Conservation (phyloP, 495 filamentous ascomycete genomes). For the Cenococcum geophilum region DNA sequence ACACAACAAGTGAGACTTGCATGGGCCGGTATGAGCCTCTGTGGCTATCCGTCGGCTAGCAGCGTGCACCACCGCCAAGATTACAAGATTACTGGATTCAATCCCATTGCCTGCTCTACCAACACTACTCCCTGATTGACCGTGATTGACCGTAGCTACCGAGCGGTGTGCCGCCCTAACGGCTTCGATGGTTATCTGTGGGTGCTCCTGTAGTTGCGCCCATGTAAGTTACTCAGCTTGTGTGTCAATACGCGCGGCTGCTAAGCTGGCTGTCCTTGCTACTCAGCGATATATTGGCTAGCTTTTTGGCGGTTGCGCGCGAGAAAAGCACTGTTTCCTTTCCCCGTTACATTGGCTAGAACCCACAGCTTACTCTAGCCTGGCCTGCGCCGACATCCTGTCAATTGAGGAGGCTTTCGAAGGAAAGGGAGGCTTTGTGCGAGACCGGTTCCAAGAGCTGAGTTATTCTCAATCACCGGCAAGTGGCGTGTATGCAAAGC, state of each 20-base stretch:
- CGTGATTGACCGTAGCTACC: not conserved
- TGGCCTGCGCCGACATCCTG: not conserved
- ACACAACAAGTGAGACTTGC: not conserved
- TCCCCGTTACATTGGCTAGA: not conserved
- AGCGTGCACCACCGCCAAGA: not conserved
- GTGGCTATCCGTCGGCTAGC: constrained; percentile 1
- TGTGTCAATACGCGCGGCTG: not conserved
- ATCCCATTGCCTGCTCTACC: not conserved
- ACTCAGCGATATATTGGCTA: constrained; percentile 1
- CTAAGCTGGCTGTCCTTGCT: not conserved
- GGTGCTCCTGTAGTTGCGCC: not conserved
- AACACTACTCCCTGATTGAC: not conserved
- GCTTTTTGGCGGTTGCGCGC: not conserved
- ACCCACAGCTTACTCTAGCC: not conserved
- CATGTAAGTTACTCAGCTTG: not conserved
- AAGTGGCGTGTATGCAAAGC: not conserved
- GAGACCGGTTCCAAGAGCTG: not conserved
- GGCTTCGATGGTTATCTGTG: not conserved
- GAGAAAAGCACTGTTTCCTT: not conserved
- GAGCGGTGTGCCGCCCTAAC: not conserved
- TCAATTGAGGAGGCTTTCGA: not conserved
- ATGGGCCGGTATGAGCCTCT: constrained; percentile 3
- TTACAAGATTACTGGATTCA: not conserved
- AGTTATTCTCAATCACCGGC: not conserved
- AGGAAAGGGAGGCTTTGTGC: not conserved